phyloP scores from a whole-genome alignment of 441 rosid species.

The Lepidium campestre region DNA sequence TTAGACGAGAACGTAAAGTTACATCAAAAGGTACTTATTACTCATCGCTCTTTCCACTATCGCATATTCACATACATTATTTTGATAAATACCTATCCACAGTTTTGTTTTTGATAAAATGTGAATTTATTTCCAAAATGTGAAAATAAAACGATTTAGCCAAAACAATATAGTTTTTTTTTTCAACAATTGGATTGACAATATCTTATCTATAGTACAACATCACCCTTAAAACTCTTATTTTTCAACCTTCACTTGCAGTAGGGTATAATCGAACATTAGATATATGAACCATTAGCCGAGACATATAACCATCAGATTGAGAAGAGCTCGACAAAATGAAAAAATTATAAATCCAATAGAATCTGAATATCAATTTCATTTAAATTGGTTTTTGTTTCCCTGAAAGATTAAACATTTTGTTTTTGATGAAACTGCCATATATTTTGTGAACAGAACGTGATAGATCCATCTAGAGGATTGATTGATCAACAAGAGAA shows the following conservation, averaged over 20 bases:
- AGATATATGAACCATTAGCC: no score
- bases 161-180: no score
- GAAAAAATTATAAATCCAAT: no score
- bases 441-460: conserved; percentile 18
- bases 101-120: background rate
- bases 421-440: background rate
- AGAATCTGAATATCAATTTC: background rate
- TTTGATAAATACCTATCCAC: background rate
- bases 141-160: no score
- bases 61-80: background rate
- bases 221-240: no score
- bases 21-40: conserved; percentile 34
- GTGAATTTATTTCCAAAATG: no score
- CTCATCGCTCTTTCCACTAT: background rate
- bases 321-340: no score
- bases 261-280: no score
- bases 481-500: conserved; percentile 16
- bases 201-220: no score
- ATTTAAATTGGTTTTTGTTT: background rate
- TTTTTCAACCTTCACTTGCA: no score
- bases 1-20: conserved; percentile 37
- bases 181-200: no score
- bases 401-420: background rate
- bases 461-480: conserved; percentile 13
- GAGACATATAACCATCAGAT: no score